Conservation (phyloP, 805 yeast genomes). For the Metschnikowia rubicola region DNA sequence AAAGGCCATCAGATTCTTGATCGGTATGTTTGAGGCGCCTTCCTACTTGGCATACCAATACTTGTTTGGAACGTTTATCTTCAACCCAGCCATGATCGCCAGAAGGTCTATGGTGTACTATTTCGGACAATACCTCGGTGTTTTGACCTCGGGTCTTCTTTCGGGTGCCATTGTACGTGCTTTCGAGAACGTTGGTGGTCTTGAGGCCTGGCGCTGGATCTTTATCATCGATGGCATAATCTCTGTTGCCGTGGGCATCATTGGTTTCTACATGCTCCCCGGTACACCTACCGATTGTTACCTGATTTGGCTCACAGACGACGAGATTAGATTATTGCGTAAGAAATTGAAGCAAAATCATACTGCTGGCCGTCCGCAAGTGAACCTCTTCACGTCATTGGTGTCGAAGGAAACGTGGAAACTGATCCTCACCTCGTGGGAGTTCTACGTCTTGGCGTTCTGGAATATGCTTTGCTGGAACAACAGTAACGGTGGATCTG, state of each 20-base stretch:
- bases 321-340: slow-evolving; percentile 35
- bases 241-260: slow-evolving; percentile 15
- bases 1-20: slow-evolving; percentile 25
- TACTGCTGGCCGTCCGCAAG: slow-evolving; percentile 18
- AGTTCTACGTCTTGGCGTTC: slow-evolving; percentile 52
- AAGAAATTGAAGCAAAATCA: slow-evolving; percentile 17
- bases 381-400: slow-evolving; percentile 14
- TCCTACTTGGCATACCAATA: slow-evolving; percentile 27
- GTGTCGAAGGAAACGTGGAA: slow-evolving; percentile 43
- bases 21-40: slow-evolving; percentile 27
- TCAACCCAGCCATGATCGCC: slow-evolving; percentile 24
- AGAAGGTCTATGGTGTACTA: slow-evolving; percentile 26
- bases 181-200: slow-evolving; percentile 11
- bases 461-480: slow-evolving; percentile 63
- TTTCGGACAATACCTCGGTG: slow-evolving; percentile 28
- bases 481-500: slow-evolving; percentile 52
- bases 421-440: slow-evolving; percentile 53
- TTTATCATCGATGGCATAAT: slow-evolving; percentile 18
- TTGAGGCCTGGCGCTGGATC: slow-evolving; percentile 20
- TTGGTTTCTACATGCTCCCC: slow-evolving; percentile 21
- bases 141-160: slow-evolving; percentile 28
- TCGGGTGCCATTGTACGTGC: slow-evolving; percentile 21
- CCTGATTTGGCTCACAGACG: slow-evolving; percentile 17
- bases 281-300: slow-evolving; percentile 19
- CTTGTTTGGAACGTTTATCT: slow-evolving; percentile 23